Evolutionary conservation across 2,329 filamentous ascomycete genomes (phyloP).

Genomic region (Trematosphaeria pertusa): DNA sequence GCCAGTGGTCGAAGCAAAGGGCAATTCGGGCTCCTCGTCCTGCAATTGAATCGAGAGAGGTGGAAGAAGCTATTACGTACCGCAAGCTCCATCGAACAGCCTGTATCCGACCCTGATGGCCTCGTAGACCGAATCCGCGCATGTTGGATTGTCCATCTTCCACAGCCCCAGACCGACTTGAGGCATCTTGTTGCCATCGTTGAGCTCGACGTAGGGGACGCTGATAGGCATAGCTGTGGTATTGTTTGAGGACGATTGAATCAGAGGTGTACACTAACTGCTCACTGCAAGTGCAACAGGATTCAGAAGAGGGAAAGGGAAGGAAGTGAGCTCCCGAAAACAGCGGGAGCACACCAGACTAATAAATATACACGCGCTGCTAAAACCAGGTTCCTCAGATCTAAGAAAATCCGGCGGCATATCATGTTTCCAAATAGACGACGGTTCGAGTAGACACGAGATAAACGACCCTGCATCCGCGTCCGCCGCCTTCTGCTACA

Average conservation of each 20-base stretch:
- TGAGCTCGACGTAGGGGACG: constrained; percentile 39
- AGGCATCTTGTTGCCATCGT: constrained; percentile 47
- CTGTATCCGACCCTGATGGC: constrained; percentile 49
- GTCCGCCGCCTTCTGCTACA: constrained; percentile 3
- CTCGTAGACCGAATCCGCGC: constrained; percentile 43
- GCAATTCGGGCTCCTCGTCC: too few species aligned
- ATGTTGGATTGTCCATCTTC: constrained; percentile 43
- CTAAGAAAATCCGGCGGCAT: constrained; percentile 1
- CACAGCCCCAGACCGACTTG: constrained; percentile 45
- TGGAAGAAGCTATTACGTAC: constrained; percentile 27
- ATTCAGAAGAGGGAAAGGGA: neutral
- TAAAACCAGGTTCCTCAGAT: constrained; percentile 4
- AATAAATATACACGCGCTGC: neutral
- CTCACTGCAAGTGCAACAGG: neutral
- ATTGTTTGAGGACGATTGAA: neutral
- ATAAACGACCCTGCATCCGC: constrained; percentile 24
- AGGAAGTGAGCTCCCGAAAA: neutral
- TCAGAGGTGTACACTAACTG: neutral
- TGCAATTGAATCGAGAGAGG: too few species aligned
- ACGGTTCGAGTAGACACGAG: constrained; percentile 5
- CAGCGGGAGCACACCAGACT: too few species aligned
- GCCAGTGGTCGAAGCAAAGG: too few species aligned
- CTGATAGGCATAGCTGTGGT: constrained; percentile 34
- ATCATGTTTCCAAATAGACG: too few species aligned
- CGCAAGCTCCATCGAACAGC: constrained; percentile 46